These are phyloP conservation scores for Cyberlindnera nakhonratchasimensis DNA, from an alignment of 805 yeast species.

Conservation along the genomic window DNA sequence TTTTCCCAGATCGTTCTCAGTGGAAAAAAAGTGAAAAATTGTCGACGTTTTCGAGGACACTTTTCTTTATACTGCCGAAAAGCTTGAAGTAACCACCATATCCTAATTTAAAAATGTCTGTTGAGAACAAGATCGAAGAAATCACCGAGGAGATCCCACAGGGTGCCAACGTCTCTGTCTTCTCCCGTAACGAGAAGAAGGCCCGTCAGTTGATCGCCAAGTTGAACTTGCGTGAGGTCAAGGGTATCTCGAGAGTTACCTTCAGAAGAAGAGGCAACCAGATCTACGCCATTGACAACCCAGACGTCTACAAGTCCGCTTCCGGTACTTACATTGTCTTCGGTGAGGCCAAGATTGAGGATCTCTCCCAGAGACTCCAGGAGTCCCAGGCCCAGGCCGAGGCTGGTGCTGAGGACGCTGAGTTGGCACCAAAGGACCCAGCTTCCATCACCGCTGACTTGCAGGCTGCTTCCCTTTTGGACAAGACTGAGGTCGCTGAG, in stretches of 20 bases:
- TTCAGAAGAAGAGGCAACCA: conserved; percentile 91
- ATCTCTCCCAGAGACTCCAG: conserved; percentile 82
- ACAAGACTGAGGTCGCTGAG: conserved; percentile 38
- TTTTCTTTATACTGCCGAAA: neutral
- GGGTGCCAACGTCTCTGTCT: conserved; percentile 77
- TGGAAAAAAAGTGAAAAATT: conserved; percentile 20
- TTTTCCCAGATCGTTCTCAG: conserved; percentile 5
- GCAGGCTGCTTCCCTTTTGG: conserved; percentile 58
- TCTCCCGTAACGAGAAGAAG: conserved; percentile 91
- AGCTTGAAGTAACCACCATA: neutral
- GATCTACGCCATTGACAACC: conserved; percentile 85
- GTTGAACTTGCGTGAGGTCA: conserved; percentile 84
- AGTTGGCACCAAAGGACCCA: conserved; percentile 62
- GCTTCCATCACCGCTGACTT: conserved; percentile 81
- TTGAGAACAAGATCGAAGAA: conserved; percentile 15
- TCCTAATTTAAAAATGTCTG: conserved; percentile 8
- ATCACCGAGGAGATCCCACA: conserved; percentile 49
- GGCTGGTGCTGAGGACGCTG: conserved; percentile 46
- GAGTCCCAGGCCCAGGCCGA: conserved; percentile 58
- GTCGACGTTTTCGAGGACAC: conserved; percentile 3
- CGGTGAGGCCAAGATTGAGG: conserved; percentile 97
- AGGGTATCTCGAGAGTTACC: conserved; percentile 93
- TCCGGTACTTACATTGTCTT: conserved; percentile 92
- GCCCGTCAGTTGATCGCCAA: conserved; percentile 88
- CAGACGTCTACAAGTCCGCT: conserved; percentile 94